Conservation (phyloP, 352 stramenopile species). For the Globisporangium abappressorium region DNA sequence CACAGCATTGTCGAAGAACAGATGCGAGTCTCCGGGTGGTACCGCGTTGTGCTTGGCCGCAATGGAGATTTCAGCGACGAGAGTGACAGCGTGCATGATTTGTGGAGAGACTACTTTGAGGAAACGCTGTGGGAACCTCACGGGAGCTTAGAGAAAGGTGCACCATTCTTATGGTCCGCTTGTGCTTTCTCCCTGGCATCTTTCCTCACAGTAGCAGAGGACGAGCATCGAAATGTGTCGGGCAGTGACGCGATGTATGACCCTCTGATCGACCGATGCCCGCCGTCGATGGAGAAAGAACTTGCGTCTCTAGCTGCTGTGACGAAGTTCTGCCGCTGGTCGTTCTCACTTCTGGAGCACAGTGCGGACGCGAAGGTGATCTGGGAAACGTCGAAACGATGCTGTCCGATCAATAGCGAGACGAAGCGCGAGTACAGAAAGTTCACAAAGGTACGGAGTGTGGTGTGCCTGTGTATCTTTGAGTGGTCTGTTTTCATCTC, state of each 20-base stretch:
- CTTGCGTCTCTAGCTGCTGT: conserved; percentile 68
- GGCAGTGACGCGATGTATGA: conserved; percentile 35
- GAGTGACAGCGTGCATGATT: conserved; percentile 58
- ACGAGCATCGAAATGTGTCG: conserved; percentile 35
- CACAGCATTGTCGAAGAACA: conserved; percentile 61
- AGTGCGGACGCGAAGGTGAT: conserved; percentile 86
- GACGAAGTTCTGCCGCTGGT: conserved; percentile 87
- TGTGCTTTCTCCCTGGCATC: conserved; percentile 80
- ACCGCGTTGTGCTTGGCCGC: conserved; percentile 63
- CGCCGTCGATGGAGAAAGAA: conserved; percentile 77
- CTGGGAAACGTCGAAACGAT: conserved; percentile 84
- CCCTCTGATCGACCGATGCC: conserved; percentile 51
- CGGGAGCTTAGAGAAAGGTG: conserved; percentile 81
- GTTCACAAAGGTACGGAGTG: conserved; percentile 71
- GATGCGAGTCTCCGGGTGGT: conserved; percentile 62
- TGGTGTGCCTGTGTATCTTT: not conserved
- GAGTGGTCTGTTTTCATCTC: not conserved
- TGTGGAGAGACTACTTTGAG: conserved; percentile 87
- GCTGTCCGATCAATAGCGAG: conserved; percentile 80
- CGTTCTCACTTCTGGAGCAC: conserved; percentile 82
- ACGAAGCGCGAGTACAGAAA: conserved; percentile 86
- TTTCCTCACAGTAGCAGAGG: conserved; percentile 67
- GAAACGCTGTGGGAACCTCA: conserved; percentile 86
- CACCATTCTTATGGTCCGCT: conserved; percentile 81
- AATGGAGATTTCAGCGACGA: conserved; percentile 55